Base-by-base conservation (phyloP, 176 grass and related monocot genomes). In the Panicum miliaceum region DNA sequence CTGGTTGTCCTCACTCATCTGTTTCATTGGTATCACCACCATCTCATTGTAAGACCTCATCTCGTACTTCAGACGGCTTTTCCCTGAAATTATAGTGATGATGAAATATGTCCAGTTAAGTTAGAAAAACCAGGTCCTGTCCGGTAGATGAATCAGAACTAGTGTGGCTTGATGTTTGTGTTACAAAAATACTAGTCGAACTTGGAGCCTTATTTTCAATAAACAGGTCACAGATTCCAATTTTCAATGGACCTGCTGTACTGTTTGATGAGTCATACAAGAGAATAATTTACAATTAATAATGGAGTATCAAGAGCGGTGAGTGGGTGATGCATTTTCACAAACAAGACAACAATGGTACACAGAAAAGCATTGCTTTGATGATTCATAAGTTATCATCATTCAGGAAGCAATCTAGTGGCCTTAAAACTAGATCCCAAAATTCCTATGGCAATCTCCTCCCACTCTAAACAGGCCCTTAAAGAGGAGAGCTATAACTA, bases 1-100 rank as follows among this genome's bases (percentile, higher is more conserved):
- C n/a, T 99, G 93, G 63, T 95, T 98, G 18, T 98, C 93, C 79
- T 95, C 93, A 57, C 75, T 92, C 96, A 98, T 98, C 64, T 95
- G 83, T 54, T 90, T 91, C 96, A 99, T 87, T 19, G 80, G 89
- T 18, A 64, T 74, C 16, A 99, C 93, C 80, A 99, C 91, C 96
- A 90, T 96, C 81, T 99, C 91, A 56, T 96, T 88, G 71, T 99
- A 92, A 74, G 96, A 99, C 81, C 22, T 92, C 89, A 90, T 71
- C 23, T 99, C 93, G 8, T 92, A 96, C 73, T 92, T 96, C 83
- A 94, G 62, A 45, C 83, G 72, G 27, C 61, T 86, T 84, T 99
- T 94, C 9, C 91, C 96, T 98, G 82, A 69, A 86, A 60, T 56
- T 45, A 80, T 27, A 75, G 62, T 46, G 27, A 76, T 62, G 16